Percentiles rank a stretch among this genome's conserved stretches.
Evolutionary conservation across 495 filamentous ascomycete genomes (phyloP).

Genomic region (Neurospora tetrasperma): DNA sequence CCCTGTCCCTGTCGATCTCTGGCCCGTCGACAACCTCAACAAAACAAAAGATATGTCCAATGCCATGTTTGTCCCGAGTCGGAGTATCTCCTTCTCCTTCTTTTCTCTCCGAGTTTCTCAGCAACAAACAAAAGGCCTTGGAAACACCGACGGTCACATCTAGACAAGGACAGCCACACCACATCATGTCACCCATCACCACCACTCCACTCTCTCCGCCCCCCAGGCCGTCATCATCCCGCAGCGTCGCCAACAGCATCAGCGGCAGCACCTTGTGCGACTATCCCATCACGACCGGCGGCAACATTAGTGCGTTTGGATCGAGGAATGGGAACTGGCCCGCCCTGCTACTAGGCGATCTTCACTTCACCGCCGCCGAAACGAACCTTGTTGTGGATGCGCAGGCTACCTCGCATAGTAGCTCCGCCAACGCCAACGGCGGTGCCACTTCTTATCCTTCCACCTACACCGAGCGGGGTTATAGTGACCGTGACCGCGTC

Average conservation of each 20-base stretch:
- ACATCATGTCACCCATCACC: neutral
- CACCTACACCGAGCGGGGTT: neutral
- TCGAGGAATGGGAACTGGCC: neutral
- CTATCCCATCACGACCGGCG: neutral
- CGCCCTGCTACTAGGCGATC: neutral
- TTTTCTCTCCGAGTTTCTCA: neutral
- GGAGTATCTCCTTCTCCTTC: neutral
- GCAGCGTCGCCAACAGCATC: neutral
- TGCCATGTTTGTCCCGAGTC: neutral
- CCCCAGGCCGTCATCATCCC: neutral
- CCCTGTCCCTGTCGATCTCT: constrained; percentile 1
- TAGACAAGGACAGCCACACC: neutral
- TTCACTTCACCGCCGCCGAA: neutral
- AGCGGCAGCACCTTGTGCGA: neutral
- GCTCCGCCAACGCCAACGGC: neutral
- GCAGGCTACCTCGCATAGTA: neutral
- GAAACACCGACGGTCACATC: neutral
- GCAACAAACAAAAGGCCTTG: neutral
- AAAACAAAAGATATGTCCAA: neutral
- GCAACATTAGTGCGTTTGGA: neutral
- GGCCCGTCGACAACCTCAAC: neutral
- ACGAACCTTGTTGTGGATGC: neutral
- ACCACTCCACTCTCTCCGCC: neutral
- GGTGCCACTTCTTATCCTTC: neutral
- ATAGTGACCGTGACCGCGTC: neutral